A percentile compares a stretch with the other conserved stretches of the same genome.
Conservation (phyloP, 495 filamentous ascomycete species). For the Thozetella sp. region DNA sequence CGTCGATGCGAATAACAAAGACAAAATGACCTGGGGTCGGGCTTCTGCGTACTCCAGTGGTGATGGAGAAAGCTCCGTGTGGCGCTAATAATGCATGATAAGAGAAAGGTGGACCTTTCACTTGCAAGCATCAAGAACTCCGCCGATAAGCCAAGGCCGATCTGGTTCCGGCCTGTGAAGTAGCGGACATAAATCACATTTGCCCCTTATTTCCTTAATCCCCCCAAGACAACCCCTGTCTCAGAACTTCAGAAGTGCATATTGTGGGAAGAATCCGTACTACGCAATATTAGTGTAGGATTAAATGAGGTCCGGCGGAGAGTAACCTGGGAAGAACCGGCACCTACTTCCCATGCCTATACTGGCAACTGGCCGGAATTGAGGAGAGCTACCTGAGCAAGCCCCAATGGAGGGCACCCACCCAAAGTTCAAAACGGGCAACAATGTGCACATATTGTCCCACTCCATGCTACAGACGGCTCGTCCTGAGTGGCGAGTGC, state of each 20-base stretch:
- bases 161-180: neutral
- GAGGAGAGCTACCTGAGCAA: no score
- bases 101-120: neutral
- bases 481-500: no score
- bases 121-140: neutral
- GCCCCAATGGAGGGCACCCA: no score
- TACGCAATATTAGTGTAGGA: neutral
- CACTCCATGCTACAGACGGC: no score
- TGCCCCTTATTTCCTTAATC: no score
- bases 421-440: no score
- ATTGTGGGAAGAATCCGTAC: neutral
- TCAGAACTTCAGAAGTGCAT: neutral
- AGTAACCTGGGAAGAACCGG: no score
- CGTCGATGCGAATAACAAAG: neutral
- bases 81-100: neutral
- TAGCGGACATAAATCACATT: neutral
- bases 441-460: no score
- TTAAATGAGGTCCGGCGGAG: no score
- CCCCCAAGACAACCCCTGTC: neutral
- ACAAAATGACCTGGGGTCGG: neutral
- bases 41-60: neutral
- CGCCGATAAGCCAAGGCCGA: neutral
- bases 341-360: no score
- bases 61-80: neutral
- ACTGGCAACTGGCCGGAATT: no score